Percentiles rank a stretch among this genome's conserved stretches.
phyloP scores from a whole-genome alignment of 78 protist genomes.

The Creolimax fragrantissima region DNA sequence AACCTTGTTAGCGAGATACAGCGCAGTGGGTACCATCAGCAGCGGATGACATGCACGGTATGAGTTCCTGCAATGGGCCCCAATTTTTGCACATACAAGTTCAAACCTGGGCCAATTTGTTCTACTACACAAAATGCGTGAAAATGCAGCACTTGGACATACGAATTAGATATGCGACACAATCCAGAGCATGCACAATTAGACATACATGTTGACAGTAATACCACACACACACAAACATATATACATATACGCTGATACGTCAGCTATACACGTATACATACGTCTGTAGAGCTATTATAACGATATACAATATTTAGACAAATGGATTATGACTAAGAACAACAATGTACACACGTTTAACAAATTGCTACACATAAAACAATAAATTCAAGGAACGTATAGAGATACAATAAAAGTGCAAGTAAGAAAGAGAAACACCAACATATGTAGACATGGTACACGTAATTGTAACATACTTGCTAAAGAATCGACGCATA shows the following conservation, averaged over 20 bases:
- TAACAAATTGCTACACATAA: too few species aligned
- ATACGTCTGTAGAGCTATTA: too few species aligned
- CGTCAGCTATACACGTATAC: too few species aligned
- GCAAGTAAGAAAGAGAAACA: neutral
- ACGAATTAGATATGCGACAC: too few species aligned
- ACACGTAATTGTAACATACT: neutral
- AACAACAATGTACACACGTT: too few species aligned
- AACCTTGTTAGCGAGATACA: slow-evolving; percentile 23
- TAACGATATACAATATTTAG: too few species aligned
- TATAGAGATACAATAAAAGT: neutral
- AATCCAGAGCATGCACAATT: neutral
- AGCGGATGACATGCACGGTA: neutral
- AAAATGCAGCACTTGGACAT: too few species aligned
- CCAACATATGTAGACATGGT: neutral
- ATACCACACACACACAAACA: neutral
- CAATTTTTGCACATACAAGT: too few species aligned
- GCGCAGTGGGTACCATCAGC: neutral
- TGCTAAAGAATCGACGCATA: slow-evolving; percentile 27
- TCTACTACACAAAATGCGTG: too few species aligned
- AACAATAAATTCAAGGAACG: too few species aligned
- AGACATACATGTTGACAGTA: neutral
- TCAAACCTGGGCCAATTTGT: too few species aligned
- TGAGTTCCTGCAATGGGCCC: neutral
- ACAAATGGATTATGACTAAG: too few species aligned
- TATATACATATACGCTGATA: neutral